Conservation (phyloP, 495 filamentous ascomycete species). For the Talaromyces liani region DNA sequence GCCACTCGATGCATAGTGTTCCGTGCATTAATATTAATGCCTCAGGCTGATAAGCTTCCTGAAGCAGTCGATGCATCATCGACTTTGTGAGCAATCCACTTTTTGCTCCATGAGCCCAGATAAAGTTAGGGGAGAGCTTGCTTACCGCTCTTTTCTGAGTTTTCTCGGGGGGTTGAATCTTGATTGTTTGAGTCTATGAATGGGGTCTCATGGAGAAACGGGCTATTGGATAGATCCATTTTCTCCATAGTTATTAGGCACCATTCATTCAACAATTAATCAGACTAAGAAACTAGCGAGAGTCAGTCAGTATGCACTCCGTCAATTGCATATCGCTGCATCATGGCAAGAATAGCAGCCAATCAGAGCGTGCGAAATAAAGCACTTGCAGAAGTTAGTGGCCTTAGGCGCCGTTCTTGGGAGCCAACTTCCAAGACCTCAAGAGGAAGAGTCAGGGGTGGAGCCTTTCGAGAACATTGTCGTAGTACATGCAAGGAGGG, state of each 20-base stretch:
- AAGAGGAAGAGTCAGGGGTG: not conserved
- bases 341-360: not conserved
- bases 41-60: not conserved
- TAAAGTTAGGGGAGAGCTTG: not conserved
- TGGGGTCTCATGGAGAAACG: not conserved
- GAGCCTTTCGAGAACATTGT: not conserved
- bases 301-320: not conserved
- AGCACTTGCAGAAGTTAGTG: not conserved
- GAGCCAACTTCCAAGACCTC: not conserved
- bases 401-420: not conserved
- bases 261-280: too few relatives aligned
- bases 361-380: not conserved
- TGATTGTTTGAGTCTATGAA: not conserved
- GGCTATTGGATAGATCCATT: not conserved
- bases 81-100: not conserved
- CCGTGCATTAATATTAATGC: not conserved
- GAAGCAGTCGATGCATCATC: not conserved
- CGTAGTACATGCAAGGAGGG: not conserved
- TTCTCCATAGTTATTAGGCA: too few relatives aligned
- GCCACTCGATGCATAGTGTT: not conserved
- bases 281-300: not conserved
- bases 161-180: not conserved
- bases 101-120: not conserved
- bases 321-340: not conserved
- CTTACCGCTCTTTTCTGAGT: not conserved